Conservation (phyloP, 257 asterid species). For the Ehretia macrophylla region DNA sequence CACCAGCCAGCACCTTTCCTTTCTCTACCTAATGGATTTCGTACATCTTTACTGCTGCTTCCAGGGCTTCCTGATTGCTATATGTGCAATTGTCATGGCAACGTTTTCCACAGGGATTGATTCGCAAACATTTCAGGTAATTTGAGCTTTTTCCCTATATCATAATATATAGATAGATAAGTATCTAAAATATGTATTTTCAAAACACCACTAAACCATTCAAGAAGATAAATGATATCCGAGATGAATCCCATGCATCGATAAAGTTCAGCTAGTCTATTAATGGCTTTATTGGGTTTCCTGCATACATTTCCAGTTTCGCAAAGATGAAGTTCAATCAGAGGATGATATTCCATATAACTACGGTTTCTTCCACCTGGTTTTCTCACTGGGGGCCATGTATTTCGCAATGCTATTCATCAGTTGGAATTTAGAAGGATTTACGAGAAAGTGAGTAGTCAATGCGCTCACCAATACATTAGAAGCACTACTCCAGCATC, state of each 20-base stretch:
- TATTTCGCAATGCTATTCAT: slow-evolving; percentile 89
- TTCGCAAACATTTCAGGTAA: slow-evolving; percentile 85
- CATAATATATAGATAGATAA: neutral
- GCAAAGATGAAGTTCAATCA: slow-evolving; percentile 34
- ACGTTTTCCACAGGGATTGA: slow-evolving; percentile 96
- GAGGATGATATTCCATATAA: slow-evolving; percentile 79
- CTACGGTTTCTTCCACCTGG: slow-evolving; percentile 80
- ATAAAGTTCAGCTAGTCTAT: neutral
- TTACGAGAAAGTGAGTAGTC: slow-evolving; percentile 59
- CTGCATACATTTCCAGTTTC: slow-evolving; percentile 41
- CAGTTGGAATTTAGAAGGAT: slow-evolving; percentile 84
- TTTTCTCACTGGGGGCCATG: slow-evolving; percentile 91
- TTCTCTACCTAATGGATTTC: neutral
- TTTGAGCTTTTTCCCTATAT: neutral
- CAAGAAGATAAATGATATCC: neutral
- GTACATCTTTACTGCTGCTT: slow-evolving; percentile 2
- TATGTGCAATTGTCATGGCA: slow-evolving; percentile 80
- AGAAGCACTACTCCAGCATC: neutral
- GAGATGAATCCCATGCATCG: neutral
- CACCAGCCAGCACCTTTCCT: too few relatives aligned
- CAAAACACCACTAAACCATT: neutral
- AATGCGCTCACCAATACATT: neutral
- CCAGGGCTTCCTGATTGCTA: slow-evolving; percentile 78
- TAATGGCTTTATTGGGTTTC: neutral
- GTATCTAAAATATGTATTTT: too few relatives aligned